A percentile compares a stretch with the other conserved stretches of the same genome.
Conservation (phyloP, 78 protist genomes). For the Chrysochromulina tobinii region DNA sequence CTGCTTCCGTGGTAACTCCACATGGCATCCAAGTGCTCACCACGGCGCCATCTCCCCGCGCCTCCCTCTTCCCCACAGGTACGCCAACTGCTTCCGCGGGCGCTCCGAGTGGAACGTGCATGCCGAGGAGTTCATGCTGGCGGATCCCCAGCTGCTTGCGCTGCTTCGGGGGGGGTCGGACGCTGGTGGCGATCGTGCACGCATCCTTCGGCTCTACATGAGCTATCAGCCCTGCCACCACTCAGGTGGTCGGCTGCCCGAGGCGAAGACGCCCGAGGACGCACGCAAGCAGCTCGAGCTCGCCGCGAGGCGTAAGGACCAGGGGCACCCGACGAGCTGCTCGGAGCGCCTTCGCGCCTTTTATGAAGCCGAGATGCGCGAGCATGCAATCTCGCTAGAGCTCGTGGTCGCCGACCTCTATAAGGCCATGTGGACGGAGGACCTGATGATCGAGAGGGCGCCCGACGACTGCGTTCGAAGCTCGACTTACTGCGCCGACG, state of each 20-base stretch:
- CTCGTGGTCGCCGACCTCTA: not conserved
- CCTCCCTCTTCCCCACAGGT: no score
- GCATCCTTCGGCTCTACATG: not conserved
- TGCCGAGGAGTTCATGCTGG: not conserved
- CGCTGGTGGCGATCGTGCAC: not conserved
- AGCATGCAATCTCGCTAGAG: not conserved
- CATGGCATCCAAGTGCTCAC: no score
- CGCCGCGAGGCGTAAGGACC: not conserved
- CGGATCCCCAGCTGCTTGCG: not conserved
- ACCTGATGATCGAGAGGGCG: not conserved
- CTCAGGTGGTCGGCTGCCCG: not conserved
- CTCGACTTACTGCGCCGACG: not conserved
- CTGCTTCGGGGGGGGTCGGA: no score
- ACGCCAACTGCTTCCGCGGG: no score
- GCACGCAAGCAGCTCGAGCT: not conserved
- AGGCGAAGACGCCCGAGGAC: no score
- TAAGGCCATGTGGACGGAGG: not conserved
- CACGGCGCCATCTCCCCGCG: no score
- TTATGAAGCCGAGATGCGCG: not conserved
- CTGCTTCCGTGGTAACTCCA: no score
- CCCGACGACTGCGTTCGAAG: not conserved
- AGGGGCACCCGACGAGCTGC: not conserved
- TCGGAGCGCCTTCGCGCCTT: not conserved
- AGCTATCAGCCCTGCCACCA: conserved; percentile 6
- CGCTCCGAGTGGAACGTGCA: not conserved